Conservation (phyloP, 116 monocot species). For the Phalaenopsis hybrid region DNA sequence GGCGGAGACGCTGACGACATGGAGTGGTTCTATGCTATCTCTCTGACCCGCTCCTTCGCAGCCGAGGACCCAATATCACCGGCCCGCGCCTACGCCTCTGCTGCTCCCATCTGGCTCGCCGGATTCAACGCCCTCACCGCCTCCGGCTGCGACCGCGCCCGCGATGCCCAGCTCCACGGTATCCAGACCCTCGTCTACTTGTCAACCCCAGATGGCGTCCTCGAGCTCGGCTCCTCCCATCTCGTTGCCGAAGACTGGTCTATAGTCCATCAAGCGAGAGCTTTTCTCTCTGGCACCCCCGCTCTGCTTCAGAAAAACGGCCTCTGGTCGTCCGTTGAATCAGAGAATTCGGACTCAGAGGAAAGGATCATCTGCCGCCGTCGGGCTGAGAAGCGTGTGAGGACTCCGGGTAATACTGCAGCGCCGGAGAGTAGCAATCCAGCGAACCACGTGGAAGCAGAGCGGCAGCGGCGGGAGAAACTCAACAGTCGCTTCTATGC, state of each 20-base stretch:
- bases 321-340: slow-evolving; percentile 23
- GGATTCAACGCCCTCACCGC: slow-evolving; percentile 29
- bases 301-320: background rate
- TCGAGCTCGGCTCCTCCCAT: slow-evolving; percentile 56
- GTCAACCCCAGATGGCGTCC: slow-evolving; percentile 28
- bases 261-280: slow-evolving; percentile 31
- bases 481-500: slow-evolving; percentile 44
- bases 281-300: slow-evolving; percentile 1
- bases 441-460: slow-evolving; percentile 34
- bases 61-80: slow-evolving; percentile 14
- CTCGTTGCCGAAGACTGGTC: slow-evolving; percentile 31
- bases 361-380: background rate
- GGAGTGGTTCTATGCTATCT: slow-evolving; percentile 57
- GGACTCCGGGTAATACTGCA: background rate
- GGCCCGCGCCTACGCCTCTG: slow-evolving; percentile 25
- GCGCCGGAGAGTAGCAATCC: slow-evolving; percentile 1
- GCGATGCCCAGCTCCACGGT: slow-evolving; percentile 43
- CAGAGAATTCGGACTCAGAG: slow-evolving; percentile 22
- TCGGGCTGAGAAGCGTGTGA: background rate
- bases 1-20: slow-evolving; percentile 22
- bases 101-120: slow-evolving; percentile 34
- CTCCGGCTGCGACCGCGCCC: slow-evolving; percentile 37
- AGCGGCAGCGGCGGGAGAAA: slow-evolving; percentile 44
- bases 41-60: slow-evolving; percentile 26
- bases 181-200: slow-evolving; percentile 45